Evolutionary conservation across 192 early-diverging fungal genomes (phyloP).

Genomic region (Gryganskiella cystojenkinii): DNA sequence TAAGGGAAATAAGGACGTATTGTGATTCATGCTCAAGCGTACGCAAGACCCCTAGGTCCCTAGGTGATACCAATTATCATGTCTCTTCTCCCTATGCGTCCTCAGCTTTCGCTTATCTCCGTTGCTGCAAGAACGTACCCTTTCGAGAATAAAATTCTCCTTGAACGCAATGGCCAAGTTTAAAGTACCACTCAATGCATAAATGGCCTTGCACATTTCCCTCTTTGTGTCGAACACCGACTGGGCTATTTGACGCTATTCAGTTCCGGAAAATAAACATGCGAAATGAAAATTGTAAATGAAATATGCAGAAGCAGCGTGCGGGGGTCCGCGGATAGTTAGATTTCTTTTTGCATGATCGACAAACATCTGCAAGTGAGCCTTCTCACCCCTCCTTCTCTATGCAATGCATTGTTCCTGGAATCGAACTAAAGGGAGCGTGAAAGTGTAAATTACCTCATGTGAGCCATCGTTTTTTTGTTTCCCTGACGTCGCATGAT

Average conservation of each 20-base stretch:
- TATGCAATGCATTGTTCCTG: too few relatives aligned
- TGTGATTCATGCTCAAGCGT: background rate
- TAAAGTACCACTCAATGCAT: conserved; percentile 34
- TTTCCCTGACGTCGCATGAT: conserved; percentile 39
- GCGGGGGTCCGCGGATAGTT: too few relatives aligned
- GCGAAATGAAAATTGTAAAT: too few relatives aligned
- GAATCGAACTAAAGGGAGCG: background rate
- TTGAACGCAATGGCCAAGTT: conserved; percentile 43
- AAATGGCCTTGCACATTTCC: conserved; percentile 39
- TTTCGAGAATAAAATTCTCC: conserved; percentile 35
- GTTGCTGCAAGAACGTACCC: conserved; percentile 5
- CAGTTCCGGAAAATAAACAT: background rate
- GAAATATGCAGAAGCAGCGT: too few relatives aligned
- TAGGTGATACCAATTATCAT: background rate
- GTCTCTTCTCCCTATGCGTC: background rate
- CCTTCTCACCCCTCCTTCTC: too few relatives aligned
- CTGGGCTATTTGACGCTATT: conserved; percentile 9
- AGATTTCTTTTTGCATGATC: too few relatives aligned
- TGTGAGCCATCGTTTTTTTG: conserved; percentile 15
- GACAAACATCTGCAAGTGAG: too few relatives aligned
- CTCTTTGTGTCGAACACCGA: conserved; percentile 35
- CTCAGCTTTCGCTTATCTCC: background rate
- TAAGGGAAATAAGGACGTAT: too few relatives aligned
- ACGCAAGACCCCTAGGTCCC: too few relatives aligned
- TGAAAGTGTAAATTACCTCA: conserved; percentile 9